A percentile compares a stretch with the other conserved stretches of the same genome.
Evolutionary conservation across 805 yeast genomes (phyloP).

Genomic region (Candida coleopterorum): DNA sequence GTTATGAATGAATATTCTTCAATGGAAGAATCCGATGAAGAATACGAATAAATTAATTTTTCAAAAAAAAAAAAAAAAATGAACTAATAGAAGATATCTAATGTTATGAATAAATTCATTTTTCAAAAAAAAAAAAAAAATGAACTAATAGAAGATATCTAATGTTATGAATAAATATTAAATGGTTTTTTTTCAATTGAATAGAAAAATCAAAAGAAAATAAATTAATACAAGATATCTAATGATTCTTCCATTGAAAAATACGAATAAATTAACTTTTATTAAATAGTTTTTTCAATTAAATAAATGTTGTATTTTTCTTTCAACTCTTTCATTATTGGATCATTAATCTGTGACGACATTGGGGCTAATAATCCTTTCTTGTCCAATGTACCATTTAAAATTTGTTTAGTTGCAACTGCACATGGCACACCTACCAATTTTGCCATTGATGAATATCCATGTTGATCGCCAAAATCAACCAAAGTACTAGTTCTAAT

Average conservation of each 20-base stretch:
- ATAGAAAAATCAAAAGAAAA: too few species aligned
- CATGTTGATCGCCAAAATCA: slow-evolving; percentile 83
- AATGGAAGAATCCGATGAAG: slow-evolving; percentile 28
- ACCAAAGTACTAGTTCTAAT: slow-evolving; percentile 93
- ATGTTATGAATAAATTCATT: too few species aligned
- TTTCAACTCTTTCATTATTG: slow-evolving; percentile 87
- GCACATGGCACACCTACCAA: slow-evolving; percentile 98
- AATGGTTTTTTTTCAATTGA: too few species aligned
- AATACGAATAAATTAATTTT: slow-evolving; percentile 11
- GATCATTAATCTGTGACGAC: slow-evolving; percentile 83
- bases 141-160: too few species aligned
- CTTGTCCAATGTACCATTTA: slow-evolving; percentile 69
- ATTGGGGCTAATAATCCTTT: slow-evolving; percentile 91
- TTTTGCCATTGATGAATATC: slow-evolving; percentile 97
- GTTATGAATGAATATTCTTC: slow-evolving; percentile 28
- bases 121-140: too few species aligned
- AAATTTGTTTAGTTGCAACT: slow-evolving; percentile 82
- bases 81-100: too few species aligned
- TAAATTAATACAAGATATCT: too few species aligned
- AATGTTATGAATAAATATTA: too few species aligned
- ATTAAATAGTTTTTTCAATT: slow-evolving; percentile 71
- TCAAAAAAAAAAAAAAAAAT: too few species aligned
- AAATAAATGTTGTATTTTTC: slow-evolving; percentile 84
- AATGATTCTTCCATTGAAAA: too few species aligned
- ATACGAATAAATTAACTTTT: background rate